Base-by-base conservation (phyloP, 805 yeast species). In the Saccharomycopsis sp. region DNA sequence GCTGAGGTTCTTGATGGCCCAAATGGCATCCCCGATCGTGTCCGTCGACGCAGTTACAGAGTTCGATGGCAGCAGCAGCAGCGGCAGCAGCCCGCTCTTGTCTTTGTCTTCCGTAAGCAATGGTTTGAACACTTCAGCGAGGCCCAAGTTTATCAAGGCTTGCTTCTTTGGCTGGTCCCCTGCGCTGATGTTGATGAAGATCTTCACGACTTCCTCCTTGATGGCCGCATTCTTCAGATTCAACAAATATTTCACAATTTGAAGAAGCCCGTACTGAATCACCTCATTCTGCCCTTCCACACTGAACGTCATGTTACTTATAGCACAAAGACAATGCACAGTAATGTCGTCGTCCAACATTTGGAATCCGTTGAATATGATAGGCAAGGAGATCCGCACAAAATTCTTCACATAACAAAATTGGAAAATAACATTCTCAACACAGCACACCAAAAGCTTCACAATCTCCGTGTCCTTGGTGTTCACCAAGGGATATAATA, bases 391-490 rank as follows among this genome's bases (percentile, higher is more conserved):
- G 20, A 46, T 32, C 26, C 48, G 17, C n/a, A 46, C 47, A 37
- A 46, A 46, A 29, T 46, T 43, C 32, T 46, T 46, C n/a, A 46
- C 49, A 27, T 43, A 43, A 32, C 49, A 46, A 32, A 46, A 46
- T 15, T 42, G 49, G 18, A 43, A 46, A 17, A 46, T 46, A 7
- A 46, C 49, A 31, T 46, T 46, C 35, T 46, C 49, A 9, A 46
- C 41, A 31, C 49, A 46, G 18, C 47, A 46, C n/a, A 46, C 49
- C 26, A 46, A 43, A 13, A 31, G 32, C 20, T 37, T 35, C 31
- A 37, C 38, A 6, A 46, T 36, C 16, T 36, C 41, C 7, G 21
- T 39, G 23, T 46, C 45, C 5, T 39, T 22, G 6, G 16, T 39
- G 18, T 46, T 46, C 5, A 39, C 45, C 20, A 46, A 40, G 4